phyloP scores from a whole-genome alignment of 2,329 filamentous ascomycete species.

The Neopestalotiopsis rosae region DNA sequence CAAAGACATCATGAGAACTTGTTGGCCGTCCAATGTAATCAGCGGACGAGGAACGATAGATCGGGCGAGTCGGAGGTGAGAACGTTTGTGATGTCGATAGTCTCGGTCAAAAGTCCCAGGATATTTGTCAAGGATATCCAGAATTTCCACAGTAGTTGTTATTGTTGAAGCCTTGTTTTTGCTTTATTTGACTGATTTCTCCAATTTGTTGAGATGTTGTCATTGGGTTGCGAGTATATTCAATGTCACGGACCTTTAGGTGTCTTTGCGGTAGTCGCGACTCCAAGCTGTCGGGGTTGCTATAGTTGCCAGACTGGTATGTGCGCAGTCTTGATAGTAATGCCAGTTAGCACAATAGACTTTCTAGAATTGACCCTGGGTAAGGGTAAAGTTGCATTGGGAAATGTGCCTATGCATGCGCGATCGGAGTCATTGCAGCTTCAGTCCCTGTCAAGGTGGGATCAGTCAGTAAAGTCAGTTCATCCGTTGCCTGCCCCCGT shows the following conservation, averaged over 20 bases:
- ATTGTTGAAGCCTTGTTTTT: not conserved
- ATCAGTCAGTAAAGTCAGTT: not conserved
- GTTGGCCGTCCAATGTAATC: constrained; percentile 26
- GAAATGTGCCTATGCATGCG: not conserved
- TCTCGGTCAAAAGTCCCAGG: not conserved
- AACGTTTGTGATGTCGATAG: constrained; percentile 4
- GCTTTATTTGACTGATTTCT: not conserved
- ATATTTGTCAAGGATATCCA: not conserved
- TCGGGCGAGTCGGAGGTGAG: constrained; percentile 16
- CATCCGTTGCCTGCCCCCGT: not conserved
- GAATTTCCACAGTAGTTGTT: not conserved
- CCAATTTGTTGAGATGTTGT: not conserved
- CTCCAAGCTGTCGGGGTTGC: not conserved
- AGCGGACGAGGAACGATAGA: constrained; percentile 19
- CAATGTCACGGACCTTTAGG: not conserved
- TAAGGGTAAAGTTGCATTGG: not conserved
- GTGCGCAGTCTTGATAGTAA: not conserved
- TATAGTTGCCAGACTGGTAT: not conserved
- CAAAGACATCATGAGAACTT: constrained; percentile 28
- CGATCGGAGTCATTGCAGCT: not conserved
- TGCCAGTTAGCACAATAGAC: not conserved
- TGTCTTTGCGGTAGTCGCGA: not conserved
- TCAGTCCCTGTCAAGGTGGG: not conserved
- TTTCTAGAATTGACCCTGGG: not conserved
- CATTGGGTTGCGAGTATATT: not conserved